Conservation (phyloP, 2,329 filamentous ascomycete genomes). For the Cryphonectria naterciae region DNA sequence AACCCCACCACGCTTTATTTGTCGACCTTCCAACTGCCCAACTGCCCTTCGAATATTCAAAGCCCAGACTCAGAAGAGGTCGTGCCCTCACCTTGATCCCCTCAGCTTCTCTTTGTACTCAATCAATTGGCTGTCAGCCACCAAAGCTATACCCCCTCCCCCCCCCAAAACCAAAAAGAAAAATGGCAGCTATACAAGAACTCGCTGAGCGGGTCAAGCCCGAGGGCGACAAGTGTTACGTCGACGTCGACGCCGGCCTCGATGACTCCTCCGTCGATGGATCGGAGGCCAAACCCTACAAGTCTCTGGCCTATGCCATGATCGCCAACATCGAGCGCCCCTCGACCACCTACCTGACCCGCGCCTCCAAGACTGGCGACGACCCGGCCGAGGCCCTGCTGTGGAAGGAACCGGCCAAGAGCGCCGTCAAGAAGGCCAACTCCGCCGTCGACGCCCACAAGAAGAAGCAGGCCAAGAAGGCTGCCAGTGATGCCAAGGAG, state of each 20-base stretch:
- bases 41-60: conserved; percentile 8
- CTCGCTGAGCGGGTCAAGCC: conserved; percentile 55
- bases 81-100: neutral
- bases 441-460: conserved; percentile 75
- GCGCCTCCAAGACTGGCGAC: conserved; percentile 69
- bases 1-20: conserved; percentile 28
- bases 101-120: conserved; percentile 8
- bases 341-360: conserved; percentile 67
- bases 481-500: conserved; percentile 71
- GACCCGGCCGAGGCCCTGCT: conserved; percentile 66
- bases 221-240: conserved; percentile 59
- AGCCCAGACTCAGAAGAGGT: neutral
- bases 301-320: conserved; percentile 78
- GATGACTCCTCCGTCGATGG: conserved; percentile 72
- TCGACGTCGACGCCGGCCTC: conserved; percentile 79
- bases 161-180: no score
- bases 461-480: conserved; percentile 82
- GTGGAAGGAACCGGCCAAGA: conserved; percentile 84
- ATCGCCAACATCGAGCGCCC: conserved; percentile 66
- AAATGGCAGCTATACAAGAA: conserved; percentile 52
- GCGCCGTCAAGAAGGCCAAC: conserved; percentile 82
- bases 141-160: neutral
- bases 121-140: conserved; percentile 32
- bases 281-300: conserved; percentile 76
- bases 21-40: conserved; percentile 18